Base-by-base conservation (phyloP, 331 rosid species). In the Rhamnella rubrinervis region DNA sequence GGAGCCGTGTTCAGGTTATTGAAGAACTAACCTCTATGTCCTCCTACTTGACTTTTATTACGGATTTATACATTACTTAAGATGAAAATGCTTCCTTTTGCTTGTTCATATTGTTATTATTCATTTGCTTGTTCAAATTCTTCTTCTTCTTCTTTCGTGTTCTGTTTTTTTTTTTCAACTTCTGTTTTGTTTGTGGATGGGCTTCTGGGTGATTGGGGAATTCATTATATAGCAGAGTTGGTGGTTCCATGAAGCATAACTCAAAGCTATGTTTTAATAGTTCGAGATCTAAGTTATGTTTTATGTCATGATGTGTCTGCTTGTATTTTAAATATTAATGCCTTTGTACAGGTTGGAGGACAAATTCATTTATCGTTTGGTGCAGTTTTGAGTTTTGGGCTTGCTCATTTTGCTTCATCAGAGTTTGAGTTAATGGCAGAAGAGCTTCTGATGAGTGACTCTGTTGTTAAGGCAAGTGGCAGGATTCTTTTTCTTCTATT, bases 1-100 rank as follows among this genome's bases (percentile, higher is more conserved):
- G 98, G 98, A 93, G 98, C 82, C 92, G 96, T 58, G 96, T 93
- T 56, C 97, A 93, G 98, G 98, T 93, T 61, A 23, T 85, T 63
- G 44, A 67, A 70, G 57, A 74, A 72, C 58, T 28, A 19, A 26
- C n/a, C 16, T 60, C 23, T 28, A 1, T 61, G 60, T 40, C 39
- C 65, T 58, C 25, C 8, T 59, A 49, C 39, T 23, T 46, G 44
- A 56, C 49, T 41, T 37, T 37, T 9, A 11, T 49, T 21, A 53
- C 6, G 8, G 49, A 25, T 35, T 28, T 53, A 31, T 20, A 38
- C 11, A 20, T 68, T 59, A 2, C 8, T 39, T 20, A 7, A 38
- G 72, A 67, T 46, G 12, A 17, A 68, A 68, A 39, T 40, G 73
- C 41, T 10, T 71, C 20, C 52, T 44, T 44, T 25, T 19, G 28